A percentile compares a stretch with the other conserved stretches of the same genome.
These are phyloP conservation scores for Lachancea waltii DNA, from an alignment of 805 yeast species.

Conservation along the genomic window DNA sequence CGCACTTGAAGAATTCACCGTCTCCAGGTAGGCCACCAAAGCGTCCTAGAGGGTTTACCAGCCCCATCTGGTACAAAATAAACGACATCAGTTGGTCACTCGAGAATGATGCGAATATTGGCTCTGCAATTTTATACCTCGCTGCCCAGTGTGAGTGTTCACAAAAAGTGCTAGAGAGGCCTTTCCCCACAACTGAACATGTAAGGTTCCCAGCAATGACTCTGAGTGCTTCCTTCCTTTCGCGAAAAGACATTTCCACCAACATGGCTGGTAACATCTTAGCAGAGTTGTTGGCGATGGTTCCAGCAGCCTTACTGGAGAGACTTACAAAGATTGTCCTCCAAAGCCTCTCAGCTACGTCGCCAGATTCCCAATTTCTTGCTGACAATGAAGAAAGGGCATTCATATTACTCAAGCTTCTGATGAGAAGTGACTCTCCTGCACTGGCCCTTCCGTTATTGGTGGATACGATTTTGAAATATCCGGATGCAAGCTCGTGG, in stretches of 20 bases:
- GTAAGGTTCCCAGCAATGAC: background rate
- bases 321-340: background rate
- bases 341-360: too few species aligned
- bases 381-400: background rate
- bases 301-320: background rate
- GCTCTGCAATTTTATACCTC: background rate
- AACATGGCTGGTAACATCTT: background rate
- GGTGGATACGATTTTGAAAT: background rate
- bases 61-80: background rate
- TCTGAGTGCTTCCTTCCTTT: background rate
- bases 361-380: too few species aligned
- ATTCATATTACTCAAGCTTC: background rate
- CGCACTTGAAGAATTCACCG: background rate
- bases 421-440: background rate
- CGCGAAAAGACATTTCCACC: background rate
- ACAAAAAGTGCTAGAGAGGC: background rate
- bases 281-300: background rate
- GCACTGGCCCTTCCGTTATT: background rate
- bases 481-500: background rate
- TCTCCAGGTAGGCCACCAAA: background rate
- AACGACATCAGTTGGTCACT: background rate
- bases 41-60: background rate
- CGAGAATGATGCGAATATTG: background rate
- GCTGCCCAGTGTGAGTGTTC: background rate
- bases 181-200: background rate